These are phyloP conservation scores for Sarocladium oryzae DNA, from an alignment of 2,329 filamentous ascomycete genomes.

Conservation along the genomic window DNA sequence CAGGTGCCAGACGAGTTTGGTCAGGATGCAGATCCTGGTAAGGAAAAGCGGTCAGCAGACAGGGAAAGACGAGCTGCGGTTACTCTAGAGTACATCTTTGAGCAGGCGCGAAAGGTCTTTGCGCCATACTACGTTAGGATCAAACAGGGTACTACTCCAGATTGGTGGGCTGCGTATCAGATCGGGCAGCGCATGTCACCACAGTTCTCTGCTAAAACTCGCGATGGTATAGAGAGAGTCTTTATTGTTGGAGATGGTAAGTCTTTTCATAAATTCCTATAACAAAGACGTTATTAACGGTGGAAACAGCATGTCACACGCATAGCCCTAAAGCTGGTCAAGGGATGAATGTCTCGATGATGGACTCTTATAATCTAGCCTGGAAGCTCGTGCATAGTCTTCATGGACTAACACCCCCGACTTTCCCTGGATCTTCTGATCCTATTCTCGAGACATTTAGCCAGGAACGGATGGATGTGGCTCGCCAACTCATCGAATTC, in stretches of 20 bases:
- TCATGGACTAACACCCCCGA: not conserved
- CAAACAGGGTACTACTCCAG: constrained; percentile 9
- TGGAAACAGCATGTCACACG: constrained; percentile 41
- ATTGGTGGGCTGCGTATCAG: constrained; percentile 14
- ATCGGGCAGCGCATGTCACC: constrained; percentile 6
- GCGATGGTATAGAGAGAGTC: constrained; percentile 1
- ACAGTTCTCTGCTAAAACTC: constrained; percentile 1
- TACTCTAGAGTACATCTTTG: constrained; percentile 48
- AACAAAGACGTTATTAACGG: not conserved
- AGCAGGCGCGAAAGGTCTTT: constrained; percentile 39
- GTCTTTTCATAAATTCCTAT: not conserved
- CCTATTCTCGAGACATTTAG: constrained; percentile 5
- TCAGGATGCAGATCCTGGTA: constrained; percentile 1
- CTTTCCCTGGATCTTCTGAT: not conserved
- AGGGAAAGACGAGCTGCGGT: constrained; percentile 11
- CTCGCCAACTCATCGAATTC: constrained; percentile 7
- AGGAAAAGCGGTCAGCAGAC: constrained; percentile 5
- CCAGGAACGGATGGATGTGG: constrained; percentile 5
- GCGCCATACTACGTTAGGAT: constrained; percentile 37
- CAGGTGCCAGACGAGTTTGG: constrained; percentile 10
- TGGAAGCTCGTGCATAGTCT: constrained; percentile 41
- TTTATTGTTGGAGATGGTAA: constrained; percentile 6
- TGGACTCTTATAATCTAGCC: constrained; percentile 52
- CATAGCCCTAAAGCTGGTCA: constrained; percentile 56
- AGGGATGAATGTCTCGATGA: constrained; percentile 65